Conservation (phyloP, 2,329 filamentous ascomycete genomes). For the Fragosphaeria purpurea region DNA sequence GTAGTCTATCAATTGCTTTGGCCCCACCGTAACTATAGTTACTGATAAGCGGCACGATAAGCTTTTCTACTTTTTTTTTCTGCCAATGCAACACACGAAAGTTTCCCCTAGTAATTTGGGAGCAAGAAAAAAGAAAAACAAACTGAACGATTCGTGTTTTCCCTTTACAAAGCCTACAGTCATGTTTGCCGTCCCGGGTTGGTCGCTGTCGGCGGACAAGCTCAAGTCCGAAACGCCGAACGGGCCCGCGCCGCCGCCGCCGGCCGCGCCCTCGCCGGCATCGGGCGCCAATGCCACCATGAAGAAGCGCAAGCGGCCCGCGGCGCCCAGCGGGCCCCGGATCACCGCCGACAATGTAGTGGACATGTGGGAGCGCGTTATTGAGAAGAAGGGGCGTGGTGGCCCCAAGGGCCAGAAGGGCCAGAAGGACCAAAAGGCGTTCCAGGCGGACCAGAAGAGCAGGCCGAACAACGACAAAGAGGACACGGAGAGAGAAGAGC, state of each 20-base stretch:
- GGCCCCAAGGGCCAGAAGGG: slow-evolving; percentile 5
- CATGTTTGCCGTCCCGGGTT: slow-evolving; percentile 93
- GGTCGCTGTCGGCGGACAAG: slow-evolving; percentile 65
- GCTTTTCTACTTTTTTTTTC: no score
- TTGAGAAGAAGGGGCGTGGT: slow-evolving; percentile 50
- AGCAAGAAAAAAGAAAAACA: no score
- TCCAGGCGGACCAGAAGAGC: background rate
- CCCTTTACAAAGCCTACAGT: background rate
- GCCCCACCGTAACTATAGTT: no score
- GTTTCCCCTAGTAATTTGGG: no score
- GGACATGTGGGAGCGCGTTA: slow-evolving; percentile 68
- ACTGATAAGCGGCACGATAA: no score
- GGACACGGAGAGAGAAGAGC: background rate
- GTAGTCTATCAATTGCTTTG: no score
- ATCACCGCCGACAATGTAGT: slow-evolving; percentile 64
- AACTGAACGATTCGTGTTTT: background rate
- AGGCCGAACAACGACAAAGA: slow-evolving; percentile 4
- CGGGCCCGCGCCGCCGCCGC: slow-evolving; percentile 14
- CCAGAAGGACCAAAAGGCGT: slow-evolving; percentile 5
- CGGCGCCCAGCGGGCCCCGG: slow-evolving; percentile 13
- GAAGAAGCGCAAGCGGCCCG: slow-evolving; percentile 49
- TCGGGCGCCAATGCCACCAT: slow-evolving; percentile 8
- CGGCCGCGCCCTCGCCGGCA: slow-evolving; percentile 28
- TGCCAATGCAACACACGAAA: no score
- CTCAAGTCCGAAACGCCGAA: slow-evolving; percentile 57